Base-by-base conservation (phyloP, 352 stramenopile species). In the Ochromonadaceae sp. region DNA sequence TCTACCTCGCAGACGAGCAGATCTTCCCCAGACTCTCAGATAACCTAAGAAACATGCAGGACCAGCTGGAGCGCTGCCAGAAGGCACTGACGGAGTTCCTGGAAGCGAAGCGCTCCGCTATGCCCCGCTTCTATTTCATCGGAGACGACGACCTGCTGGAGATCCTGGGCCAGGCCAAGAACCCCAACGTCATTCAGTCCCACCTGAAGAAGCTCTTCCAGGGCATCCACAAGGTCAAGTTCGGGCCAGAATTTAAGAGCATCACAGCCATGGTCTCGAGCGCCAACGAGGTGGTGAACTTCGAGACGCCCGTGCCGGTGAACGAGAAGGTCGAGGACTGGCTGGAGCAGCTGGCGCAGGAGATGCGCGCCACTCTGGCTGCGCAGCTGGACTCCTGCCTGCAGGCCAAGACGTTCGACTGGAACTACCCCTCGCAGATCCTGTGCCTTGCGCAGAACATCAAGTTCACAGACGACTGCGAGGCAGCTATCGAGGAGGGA, bases 91-190 rank as follows among this genome's bases (percentile, higher is more conserved):
- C 82, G 0, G 84, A 96, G 59, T 96, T 95, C 66, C 72, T 97
- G 14, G 89, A 97, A 66, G 81, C 88, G 42, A 96, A 97, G 66
- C 78, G 89, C 1, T 83, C 79, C 5, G 73, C 74, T 4, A 90
- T 97, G 75, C 89, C 89, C n/a, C 79, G 89, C 0, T 96, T 96
- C 67, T 96, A 96, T 70, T 96, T 97, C 59, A 91, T 96, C 55
- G 88, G 88, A 15, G 86, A 97, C 43, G 89, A 96, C 67, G 89
- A 96, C 59, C 52, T 97, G 50, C 75, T 96, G 4, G 89, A 97
- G 63, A 95, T 96, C 57, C 76, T 97, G 25, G 88, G 88, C 0
- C 87, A 96, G 62, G 80, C 82, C 26, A 80, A 91, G 62, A 93
- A 96, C 66, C 85, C 87, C 0, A 72, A 74, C 0, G 85, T 95